phyloP scores from a whole-genome alignment of 1,284 basidiomycete species.

The Ustilago nuda region DNA sequence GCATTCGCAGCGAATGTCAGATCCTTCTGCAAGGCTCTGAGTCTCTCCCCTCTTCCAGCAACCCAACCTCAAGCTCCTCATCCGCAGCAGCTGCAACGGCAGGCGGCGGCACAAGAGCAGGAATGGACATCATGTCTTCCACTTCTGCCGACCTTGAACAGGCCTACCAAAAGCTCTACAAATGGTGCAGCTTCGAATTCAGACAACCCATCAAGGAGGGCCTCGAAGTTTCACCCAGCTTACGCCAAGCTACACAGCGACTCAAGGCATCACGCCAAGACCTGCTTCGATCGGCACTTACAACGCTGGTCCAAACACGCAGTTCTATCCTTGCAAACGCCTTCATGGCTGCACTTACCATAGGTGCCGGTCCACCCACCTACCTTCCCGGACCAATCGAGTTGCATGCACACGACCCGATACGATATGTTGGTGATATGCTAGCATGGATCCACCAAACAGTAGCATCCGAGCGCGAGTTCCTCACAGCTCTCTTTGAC shows the following conservation, averaged over 20 bases:
- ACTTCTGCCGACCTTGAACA: slow-evolving; percentile 80
- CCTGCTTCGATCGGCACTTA: slow-evolving; percentile 72
- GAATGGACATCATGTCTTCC: slow-evolving; percentile 80
- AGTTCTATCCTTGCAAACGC: slow-evolving; percentile 81
- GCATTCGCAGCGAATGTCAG: slow-evolving; percentile 84
- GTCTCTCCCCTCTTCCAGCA: slow-evolving; percentile 74
- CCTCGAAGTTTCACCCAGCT: slow-evolving; percentile 79
- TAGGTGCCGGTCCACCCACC: slow-evolving; percentile 79
- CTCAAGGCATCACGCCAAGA: slow-evolving; percentile 77
- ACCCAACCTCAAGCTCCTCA: slow-evolving; percentile 74
- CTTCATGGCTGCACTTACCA: slow-evolving; percentile 88
- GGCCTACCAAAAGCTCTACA: slow-evolving; percentile 87
- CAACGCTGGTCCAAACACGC: slow-evolving; percentile 82
- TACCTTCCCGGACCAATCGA: slow-evolving; percentile 93
- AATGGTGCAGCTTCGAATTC: slow-evolving; percentile 88
- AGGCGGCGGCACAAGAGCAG: slow-evolving; percentile 44
- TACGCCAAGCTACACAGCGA: slow-evolving; percentile 81
- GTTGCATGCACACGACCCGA: slow-evolving; percentile 94
- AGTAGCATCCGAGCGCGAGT: slow-evolving; percentile 90
- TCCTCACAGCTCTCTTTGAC: slow-evolving; percentile 57
- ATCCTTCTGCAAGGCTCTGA: slow-evolving; percentile 86
- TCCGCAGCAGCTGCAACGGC: slow-evolving; percentile 80
- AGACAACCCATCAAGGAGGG: slow-evolving; percentile 72
- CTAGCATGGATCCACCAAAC: slow-evolving; percentile 98
- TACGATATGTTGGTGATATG: slow-evolving; percentile 97